Percentiles rank a stretch among this genome's conserved stretches.
These are phyloP conservation scores for Tetracentron sinense DNA, from an alignment of 164 flowering plant species.

Conservation along the genomic window DNA sequence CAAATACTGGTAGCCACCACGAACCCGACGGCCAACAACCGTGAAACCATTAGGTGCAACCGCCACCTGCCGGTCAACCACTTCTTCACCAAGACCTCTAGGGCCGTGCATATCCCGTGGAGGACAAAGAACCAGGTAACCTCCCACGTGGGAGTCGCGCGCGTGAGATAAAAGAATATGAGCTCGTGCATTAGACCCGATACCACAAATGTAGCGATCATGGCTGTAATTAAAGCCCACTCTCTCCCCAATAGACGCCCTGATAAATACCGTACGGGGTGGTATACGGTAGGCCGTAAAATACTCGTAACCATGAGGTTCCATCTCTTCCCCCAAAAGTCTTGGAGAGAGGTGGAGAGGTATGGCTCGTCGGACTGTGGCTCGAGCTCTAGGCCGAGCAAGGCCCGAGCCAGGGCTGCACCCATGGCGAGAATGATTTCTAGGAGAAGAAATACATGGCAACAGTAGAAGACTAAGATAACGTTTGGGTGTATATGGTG, in stretches of 20 bases:
- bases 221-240: constrained; percentile 12
- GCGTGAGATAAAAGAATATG: constrained; percentile 19
- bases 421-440: neutral
- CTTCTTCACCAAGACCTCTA: constrained; percentile 17
- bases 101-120: constrained; percentile 18
- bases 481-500: constrained; percentile 1
- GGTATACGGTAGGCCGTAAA: constrained; percentile 27
- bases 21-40: constrained; percentile 2
- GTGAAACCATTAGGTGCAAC: constrained; percentile 11
- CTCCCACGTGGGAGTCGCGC: constrained; percentile 27
- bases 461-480: neutral
- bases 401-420: neutral
- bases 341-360: constrained; percentile 22
- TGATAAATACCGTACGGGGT: constrained; percentile 12
- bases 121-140: constrained; percentile 25
- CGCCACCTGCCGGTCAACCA: constrained; percentile 6
- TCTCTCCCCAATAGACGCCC: constrained; percentile 3
- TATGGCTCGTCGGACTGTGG: constrained; percentile 27
- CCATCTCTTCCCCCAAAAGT: constrained; percentile 34
- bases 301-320: constrained; percentile 24
- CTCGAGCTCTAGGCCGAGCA: constrained; percentile 8
- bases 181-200: constrained; percentile 36
- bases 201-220: constrained; percentile 21
- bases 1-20: too few relatives aligned
- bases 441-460: constrained; percentile 14